Conservation (phyloP, 1,284 basidiomycete genomes). For the Erythrobasidium hasegawianum region DNA sequence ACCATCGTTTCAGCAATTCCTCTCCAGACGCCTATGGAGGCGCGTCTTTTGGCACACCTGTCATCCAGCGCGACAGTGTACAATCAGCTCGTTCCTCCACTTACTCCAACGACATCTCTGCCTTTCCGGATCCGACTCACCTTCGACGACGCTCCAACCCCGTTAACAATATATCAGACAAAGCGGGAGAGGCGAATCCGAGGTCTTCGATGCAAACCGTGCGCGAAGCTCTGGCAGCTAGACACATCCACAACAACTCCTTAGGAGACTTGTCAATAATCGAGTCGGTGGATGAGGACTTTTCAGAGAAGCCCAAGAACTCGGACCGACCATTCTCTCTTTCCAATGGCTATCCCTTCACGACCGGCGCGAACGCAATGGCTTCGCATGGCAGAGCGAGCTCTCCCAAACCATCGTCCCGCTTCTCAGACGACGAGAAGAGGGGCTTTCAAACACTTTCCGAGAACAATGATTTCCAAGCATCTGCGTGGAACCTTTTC, state of each 20-base stretch:
- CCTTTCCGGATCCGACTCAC: conserved; percentile 8
- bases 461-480: conserved; percentile 27
- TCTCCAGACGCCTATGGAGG: conserved; percentile 33
- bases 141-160: conserved; percentile 25
- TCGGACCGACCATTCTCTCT: conserved; percentile 17
- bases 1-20: conserved; percentile 29
- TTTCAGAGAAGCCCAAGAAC: conserved; percentile 18
- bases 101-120: conserved; percentile 26
- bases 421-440: conserved; percentile 34
- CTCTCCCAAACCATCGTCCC: conserved; percentile 27
- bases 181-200: background rate
- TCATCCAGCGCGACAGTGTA: conserved; percentile 9
- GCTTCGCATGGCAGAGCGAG: conserved; percentile 1
- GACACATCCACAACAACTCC: conserved; percentile 2
- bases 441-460: conserved; percentile 20
- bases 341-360: conserved; percentile 30
- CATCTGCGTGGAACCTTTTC: conserved; percentile 32
- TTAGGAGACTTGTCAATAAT: conserved; percentile 8
- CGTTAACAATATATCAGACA: conserved; percentile 1
- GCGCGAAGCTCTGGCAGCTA: background rate
- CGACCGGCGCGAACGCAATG: conserved; percentile 17
- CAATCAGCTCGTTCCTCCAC: conserved; percentile 16
- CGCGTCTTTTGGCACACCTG: conserved; percentile 19
- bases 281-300: conserved; percentile 10
- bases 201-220: conserved; percentile 2